Evolutionary conservation across 345 rosid species (phyloP).

Genomic region (Camelina sativa): DNA sequence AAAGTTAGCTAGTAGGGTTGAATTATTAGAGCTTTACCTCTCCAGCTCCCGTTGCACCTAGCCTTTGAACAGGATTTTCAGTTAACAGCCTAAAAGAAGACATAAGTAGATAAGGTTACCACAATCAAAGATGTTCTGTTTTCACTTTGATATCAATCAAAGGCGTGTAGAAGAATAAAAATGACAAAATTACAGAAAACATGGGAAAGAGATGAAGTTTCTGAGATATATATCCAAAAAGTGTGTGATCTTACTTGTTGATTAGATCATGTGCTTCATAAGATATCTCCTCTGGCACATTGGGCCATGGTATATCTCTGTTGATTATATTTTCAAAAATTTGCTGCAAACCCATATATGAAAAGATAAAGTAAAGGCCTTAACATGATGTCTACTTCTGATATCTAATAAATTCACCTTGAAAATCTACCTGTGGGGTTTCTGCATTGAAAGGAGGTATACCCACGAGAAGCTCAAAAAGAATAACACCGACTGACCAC

Average conservation of each 20-base stretch:
- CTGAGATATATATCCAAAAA: background rate
- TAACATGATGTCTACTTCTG: constrained; percentile 1
- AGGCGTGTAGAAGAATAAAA: background rate
- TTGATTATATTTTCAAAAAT: constrained; percentile 93
- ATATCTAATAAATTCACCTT: background rate
- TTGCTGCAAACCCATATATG: constrained; percentile 56
- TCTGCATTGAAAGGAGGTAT: constrained; percentile 95
- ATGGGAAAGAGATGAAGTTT: constrained; percentile 1
- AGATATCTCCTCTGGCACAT: constrained; percentile 78
- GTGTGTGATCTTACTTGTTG: constrained; percentile 69
- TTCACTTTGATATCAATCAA: constrained; percentile 8
- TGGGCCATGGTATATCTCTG: constrained; percentile 92
- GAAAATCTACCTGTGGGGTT: constrained; percentile 71
- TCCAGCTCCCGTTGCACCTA: constrained; percentile 88
- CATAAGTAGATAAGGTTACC: constrained; percentile 17
- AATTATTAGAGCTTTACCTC: constrained; percentile 57
- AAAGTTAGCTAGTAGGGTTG: background rate
- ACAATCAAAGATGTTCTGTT: constrained; percentile 19
- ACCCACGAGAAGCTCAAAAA: constrained; percentile 90
- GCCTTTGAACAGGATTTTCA: constrained; percentile 88
- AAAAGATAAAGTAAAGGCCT: background rate
- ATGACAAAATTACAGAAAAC: background rate
- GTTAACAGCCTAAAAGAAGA: constrained; percentile 69
- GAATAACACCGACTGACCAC: constrained; percentile 98
- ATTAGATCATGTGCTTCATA: constrained; percentile 79